These are phyloP conservation scores for Phytophthora ohioensis DNA, from an alignment of 352 stramenopile genomes.

Conservation along the genomic window DNA sequence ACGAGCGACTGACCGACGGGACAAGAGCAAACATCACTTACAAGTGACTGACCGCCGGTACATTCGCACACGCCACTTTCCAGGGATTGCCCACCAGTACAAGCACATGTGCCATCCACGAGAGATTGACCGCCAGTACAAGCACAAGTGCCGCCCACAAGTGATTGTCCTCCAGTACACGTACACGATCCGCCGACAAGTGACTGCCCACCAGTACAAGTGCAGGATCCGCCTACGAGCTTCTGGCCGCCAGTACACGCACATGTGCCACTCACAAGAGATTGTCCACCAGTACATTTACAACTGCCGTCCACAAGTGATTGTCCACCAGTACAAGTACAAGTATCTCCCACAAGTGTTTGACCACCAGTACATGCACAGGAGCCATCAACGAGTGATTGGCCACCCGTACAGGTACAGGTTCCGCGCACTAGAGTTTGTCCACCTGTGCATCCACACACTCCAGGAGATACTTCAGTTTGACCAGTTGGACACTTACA, in stretches of 20 bases:
- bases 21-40: not conserved
- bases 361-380: too few relatives aligned
- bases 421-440: not conserved
- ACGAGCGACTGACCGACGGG: constrained; percentile 3
- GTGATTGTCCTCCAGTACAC: not conserved
- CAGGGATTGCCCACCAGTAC: not conserved
- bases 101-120: not conserved
- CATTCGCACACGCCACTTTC: not conserved
- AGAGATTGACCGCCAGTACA: not conserved
- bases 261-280: not conserved
- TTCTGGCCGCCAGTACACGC: constrained; percentile 1
- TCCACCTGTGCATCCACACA: not conserved
- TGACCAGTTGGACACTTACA: not conserved
- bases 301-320: not conserved
- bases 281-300: not conserved
- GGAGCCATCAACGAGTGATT: not conserved
- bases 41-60: not conserved
- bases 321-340: not conserved
- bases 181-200: not conserved
- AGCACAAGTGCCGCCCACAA: not conserved
- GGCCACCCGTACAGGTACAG: not conserved
- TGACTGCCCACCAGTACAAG: constrained; percentile 4
- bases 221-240: not conserved
- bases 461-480: not conserved
- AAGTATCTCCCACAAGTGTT: not conserved